A percentile compares a stretch with the other conserved stretches of the same genome.
phyloP scores from a whole-genome alignment of 2,329 filamentous ascomycete species.

The Penicillium italicum region DNA sequence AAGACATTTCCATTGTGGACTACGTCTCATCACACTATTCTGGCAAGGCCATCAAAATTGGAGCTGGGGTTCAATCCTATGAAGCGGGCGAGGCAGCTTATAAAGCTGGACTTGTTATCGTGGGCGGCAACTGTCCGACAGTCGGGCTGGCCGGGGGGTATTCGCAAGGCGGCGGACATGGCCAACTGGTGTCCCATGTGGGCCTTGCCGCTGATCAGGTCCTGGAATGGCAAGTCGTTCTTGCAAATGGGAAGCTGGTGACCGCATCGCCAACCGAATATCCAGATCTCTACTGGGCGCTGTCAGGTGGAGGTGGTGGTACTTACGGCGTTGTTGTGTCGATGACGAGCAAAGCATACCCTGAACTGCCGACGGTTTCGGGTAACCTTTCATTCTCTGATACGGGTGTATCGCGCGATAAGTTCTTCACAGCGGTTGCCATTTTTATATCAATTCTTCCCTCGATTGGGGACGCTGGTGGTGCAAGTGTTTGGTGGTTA shows the following conservation, averaged over 20 bases:
- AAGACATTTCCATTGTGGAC: constrained; percentile 25
- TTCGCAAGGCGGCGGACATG: constrained; percentile 43
- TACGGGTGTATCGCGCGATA: not conserved
- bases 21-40: constrained; percentile 9
- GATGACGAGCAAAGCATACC: constrained; percentile 11
- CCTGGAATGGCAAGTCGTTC: constrained; percentile 40
- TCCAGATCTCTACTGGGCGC: constrained; percentile 24
- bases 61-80: constrained; percentile 13
- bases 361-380: constrained; percentile 8
- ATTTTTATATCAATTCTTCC: constrained; percentile 4
- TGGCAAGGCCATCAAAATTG: constrained; percentile 10
- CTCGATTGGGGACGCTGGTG: constrained; percentile 11
- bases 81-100: not conserved
- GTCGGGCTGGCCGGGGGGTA: constrained; percentile 35
- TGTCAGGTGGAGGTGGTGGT: constrained; percentile 20
- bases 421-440: constrained; percentile 5
- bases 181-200: constrained; percentile 41
- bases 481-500: constrained; percentile 11
- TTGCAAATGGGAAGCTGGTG: constrained; percentile 25
- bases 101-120: not conserved
- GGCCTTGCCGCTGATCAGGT: constrained; percentile 36
- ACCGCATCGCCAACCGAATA: constrained; percentile 14
- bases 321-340: constrained; percentile 18
- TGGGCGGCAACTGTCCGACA: not conserved
- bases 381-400: constrained; percentile 9